Evolutionary conservation across 306 rosid genomes (phyloP).

Genomic region (Acacia melanoxylon): DNA sequence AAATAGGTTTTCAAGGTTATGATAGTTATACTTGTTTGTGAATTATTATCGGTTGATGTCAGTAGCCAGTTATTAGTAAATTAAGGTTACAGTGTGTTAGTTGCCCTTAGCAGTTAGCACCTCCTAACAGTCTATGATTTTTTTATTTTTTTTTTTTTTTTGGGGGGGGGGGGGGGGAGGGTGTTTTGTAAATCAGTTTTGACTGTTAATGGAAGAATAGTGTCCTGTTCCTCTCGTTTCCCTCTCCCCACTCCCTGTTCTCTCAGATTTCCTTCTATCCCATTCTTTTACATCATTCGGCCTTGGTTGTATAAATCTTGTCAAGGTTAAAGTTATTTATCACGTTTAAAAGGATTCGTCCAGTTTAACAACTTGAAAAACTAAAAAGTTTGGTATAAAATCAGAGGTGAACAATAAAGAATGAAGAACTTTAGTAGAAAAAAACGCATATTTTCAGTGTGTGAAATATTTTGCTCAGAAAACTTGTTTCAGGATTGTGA

Average conservation of each 20-base stretch:
- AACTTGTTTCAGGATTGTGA: constrained; percentile 9
- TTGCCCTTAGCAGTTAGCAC: too few species aligned
- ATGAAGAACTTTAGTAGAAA: background rate
- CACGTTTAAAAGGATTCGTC: background rate
- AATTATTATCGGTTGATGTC: background rate
- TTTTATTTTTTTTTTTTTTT: too few species aligned
- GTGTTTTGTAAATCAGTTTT: background rate
- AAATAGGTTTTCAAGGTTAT: background rate
- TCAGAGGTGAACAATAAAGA: background rate
- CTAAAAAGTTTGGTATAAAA: background rate
- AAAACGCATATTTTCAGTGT: background rate
- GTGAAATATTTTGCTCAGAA: background rate
- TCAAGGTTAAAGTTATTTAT: background rate
- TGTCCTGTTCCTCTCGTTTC: background rate
- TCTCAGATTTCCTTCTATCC: background rate
- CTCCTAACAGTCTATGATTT: background rate
- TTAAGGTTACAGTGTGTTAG: background rate
- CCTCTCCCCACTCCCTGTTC: background rate
- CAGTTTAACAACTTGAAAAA: background rate
- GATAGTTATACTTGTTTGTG: background rate
- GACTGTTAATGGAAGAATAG: background rate
- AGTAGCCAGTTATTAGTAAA: background rate
- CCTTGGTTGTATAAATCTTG: background rate
- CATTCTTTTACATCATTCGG: background rate
- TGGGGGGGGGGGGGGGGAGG: too few species aligned